Evolutionary conservation across 2,329 filamentous ascomycete species (phyloP).

Genomic region (Raffaelea arxii): DNA sequence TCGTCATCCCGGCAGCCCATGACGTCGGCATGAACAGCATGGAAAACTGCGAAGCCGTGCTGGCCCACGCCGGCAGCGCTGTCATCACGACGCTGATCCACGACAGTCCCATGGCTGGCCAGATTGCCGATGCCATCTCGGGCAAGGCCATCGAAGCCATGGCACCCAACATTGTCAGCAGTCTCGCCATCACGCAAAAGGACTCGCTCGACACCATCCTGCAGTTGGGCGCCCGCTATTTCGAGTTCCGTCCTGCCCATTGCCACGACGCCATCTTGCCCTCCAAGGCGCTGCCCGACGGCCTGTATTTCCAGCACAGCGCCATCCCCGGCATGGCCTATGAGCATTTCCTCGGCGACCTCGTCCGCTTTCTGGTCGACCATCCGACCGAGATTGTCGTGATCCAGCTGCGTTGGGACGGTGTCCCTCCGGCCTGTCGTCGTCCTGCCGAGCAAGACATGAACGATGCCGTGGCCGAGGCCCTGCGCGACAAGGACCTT

Average conservation of each 20-base stretch:
- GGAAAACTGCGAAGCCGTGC: constrained; percentile 27
- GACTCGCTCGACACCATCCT: constrained; percentile 33
- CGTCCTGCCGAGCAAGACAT: constrained; percentile 31
- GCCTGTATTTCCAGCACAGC: constrained; percentile 39
- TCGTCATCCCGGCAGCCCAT: constrained; percentile 36
- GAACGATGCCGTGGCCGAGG: constrained; percentile 23
- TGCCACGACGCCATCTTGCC: constrained; percentile 30
- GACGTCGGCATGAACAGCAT: constrained; percentile 44
- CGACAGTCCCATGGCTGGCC: constrained; percentile 15
- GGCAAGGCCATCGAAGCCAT: constrained; percentile 19
- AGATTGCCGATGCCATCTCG: constrained; percentile 18
- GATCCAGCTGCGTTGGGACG: constrained; percentile 40
- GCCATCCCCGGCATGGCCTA: constrained; percentile 41
- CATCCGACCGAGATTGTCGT: constrained; percentile 36
- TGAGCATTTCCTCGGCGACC: constrained; percentile 28
- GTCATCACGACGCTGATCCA: constrained; percentile 17
- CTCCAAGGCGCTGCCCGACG: constrained; percentile 28
- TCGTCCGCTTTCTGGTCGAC: constrained; percentile 28
- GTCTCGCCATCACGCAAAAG: constrained; percentile 41
- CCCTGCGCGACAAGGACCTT: constrained; percentile 20
- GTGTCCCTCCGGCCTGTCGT: constrained; percentile 35
- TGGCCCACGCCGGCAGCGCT: constrained; percentile 25
- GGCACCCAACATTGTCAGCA: constrained; percentile 33
- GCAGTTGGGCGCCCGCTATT: constrained; percentile 37
- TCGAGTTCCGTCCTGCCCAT: constrained; percentile 40